A percentile compares a stretch with the other conserved stretches of the same genome.
Conservation (phyloP, 2,329 filamentous ascomycete genomes). For the Pseudogymnoascus sp. region DNA sequence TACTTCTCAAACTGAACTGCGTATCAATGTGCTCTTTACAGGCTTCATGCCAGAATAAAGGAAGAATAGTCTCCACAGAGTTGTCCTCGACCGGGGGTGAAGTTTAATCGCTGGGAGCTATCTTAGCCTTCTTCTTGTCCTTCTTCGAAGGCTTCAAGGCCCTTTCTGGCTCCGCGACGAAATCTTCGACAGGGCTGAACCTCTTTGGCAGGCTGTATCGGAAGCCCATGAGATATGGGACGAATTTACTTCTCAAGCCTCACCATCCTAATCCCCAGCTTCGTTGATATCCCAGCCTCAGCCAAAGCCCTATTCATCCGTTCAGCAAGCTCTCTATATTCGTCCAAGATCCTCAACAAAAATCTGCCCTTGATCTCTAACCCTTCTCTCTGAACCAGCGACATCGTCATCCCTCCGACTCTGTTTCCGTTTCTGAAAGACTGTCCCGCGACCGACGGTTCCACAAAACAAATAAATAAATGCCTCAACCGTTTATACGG, state of each 20-base stretch:
- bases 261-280: not conserved
- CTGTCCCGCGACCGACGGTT: not conserved
- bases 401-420: not conserved
- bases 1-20: not conserved
- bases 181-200: too few species aligned
- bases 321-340: not conserved
- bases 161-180: too few species aligned
- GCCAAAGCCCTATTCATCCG: not conserved
- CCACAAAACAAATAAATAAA: not conserved
- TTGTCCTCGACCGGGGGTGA: too few species aligned
- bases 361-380: not conserved
- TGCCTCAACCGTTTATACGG: not conserved
- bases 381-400: not conserved
- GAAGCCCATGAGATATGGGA: not conserved
- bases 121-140: too few species aligned
- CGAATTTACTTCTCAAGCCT: not conserved
- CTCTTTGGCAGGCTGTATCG: too few species aligned
- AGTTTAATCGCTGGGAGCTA: too few species aligned
- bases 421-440: not conserved
- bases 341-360: not conserved
- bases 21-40: too few species aligned
- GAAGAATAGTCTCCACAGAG: too few species aligned
- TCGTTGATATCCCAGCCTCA: not conserved
- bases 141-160: too few species aligned
- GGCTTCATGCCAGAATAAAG: too few species aligned